Base-by-base conservation (phyloP, 495 filamentous ascomycete genomes). In the Penicillium ochrochloron region DNA sequence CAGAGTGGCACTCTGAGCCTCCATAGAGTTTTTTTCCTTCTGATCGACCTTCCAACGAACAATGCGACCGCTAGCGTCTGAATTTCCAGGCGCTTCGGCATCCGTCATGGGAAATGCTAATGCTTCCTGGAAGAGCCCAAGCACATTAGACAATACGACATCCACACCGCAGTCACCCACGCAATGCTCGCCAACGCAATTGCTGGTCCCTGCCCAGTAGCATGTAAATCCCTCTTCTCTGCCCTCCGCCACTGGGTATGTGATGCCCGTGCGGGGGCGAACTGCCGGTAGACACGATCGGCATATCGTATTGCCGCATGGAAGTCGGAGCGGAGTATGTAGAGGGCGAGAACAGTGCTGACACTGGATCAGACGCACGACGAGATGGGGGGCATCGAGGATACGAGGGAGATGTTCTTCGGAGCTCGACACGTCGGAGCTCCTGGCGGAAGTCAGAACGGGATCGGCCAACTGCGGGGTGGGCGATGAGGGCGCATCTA, bases 221-320 rank as follows among this genome's bases (percentile, higher is more conserved):
- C 93, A 97, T 15, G 68, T 76, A 63, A 95, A 90, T 3, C 87
- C 90, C 62, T 86, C 82, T 61, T 85, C 81, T 51, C 92, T 82
- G 33, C 83, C 85, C 29, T 84, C 81, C 4, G 80, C 83, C 39
- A 83, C 84, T 0, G 91, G 92, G 76, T 93, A 96, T 12, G 91
- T 87, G 48, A 96, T 89, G 62, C 90, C 85, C 61, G 78, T 78
- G 29, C 92, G 83, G 23, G 75, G 68, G 65, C 86, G 84, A 6
- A 85, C 68, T 34, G 83, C 73, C 8, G 94, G 93, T 2, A 97
- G 77, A 75, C 94, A 97, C 19, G 70, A 71, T 62, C 84, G 86
- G 76, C 94, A 97, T 7, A 96, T 66, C 8, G 89, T 85, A 71
- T 90, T 86, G 4, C 94, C 93, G 71, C 94, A 97, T 3, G 93